A percentile compares a stretch with the other conserved stretches of the same genome.
phyloP scores from a whole-genome alignment of 1,284 basidiomycete genomes.

The Mycena sp. region DNA sequence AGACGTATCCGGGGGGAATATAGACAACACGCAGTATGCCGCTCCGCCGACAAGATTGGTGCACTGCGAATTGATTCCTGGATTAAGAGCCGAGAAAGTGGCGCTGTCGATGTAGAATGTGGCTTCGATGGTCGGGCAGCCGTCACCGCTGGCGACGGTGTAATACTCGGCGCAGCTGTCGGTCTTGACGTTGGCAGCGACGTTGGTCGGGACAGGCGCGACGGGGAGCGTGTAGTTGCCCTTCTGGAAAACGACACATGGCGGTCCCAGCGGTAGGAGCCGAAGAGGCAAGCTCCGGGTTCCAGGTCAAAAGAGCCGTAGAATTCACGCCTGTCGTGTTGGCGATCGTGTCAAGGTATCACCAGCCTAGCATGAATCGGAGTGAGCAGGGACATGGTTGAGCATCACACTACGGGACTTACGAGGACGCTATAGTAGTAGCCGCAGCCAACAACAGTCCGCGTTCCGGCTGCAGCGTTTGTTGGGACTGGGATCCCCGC shows the following conservation, averaged over 20 bases:
- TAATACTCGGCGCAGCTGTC: conserved; percentile 31
- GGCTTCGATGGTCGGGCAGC: conserved; percentile 30
- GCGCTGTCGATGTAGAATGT: conserved; percentile 16
- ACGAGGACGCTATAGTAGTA: conserved; percentile 32
- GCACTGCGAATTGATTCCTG: conserved; percentile 23
- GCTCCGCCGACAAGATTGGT: conserved; percentile 17
- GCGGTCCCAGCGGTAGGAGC: not conserved
- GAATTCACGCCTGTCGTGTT: conserved; percentile 10
- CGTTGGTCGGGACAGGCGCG: not conserved
- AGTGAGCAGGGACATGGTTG: too few species aligned
- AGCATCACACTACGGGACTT: conserved; percentile 6
- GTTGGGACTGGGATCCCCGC: conserved; percentile 35
- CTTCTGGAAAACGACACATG: conserved; percentile 7
- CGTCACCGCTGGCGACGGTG: conserved; percentile 31
- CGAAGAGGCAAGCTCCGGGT: conserved; percentile 7
- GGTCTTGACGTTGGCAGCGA: conserved; percentile 6
- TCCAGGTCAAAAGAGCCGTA: conserved; percentile 6
- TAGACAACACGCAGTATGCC: conserved; percentile 23
- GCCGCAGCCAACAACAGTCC: conserved; percentile 32
- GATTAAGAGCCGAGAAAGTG: conserved; percentile 22
- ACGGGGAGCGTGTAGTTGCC: conserved; percentile 13
- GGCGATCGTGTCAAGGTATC: conserved; percentile 27
- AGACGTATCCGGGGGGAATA: not conserved
- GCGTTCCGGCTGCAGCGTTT: conserved; percentile 32
- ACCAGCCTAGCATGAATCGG: conserved; percentile 16